phyloP scores from a whole-genome alignment of 1,284 basidiomycete genomes.

The Tilletia indica region DNA sequence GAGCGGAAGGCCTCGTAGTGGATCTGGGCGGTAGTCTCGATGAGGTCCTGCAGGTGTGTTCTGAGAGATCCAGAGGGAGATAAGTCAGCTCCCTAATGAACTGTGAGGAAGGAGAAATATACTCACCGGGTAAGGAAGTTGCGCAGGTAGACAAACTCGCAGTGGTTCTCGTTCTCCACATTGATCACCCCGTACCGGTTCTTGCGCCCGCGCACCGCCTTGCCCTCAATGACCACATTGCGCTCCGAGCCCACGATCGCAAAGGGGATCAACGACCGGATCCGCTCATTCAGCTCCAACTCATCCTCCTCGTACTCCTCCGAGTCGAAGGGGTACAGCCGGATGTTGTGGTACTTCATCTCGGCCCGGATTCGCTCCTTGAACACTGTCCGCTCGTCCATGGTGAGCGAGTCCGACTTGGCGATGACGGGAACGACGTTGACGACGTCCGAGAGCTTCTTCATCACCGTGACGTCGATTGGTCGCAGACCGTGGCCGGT shows the following conservation, averaged over 20 bases:
- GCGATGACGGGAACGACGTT: slow-evolving; percentile 99
- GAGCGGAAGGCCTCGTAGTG: slow-evolving; percentile 99
- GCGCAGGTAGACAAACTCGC: slow-evolving; percentile 94
- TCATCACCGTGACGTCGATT: slow-evolving; percentile 97
- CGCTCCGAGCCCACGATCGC: slow-evolving; percentile 93
- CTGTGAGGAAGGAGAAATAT: slow-evolving; percentile 26
- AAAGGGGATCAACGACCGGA: slow-evolving; percentile 92
- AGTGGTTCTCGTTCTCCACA: slow-evolving; percentile 86
- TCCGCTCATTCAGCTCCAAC: slow-evolving; percentile 81
- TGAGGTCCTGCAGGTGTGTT: slow-evolving; percentile 95
- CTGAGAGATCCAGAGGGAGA: slow-evolving; percentile 49
- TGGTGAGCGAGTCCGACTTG: slow-evolving; percentile 91
- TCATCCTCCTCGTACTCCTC: slow-evolving; percentile 92
- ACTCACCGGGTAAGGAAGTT: slow-evolving; percentile 78
- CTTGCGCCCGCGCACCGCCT: slow-evolving; percentile 89
- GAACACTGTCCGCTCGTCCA: slow-evolving; percentile 88
- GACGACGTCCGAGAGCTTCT: slow-evolving; percentile 96
- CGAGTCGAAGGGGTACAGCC: slow-evolving; percentile 92
- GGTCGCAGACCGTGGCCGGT: slow-evolving; percentile 51
- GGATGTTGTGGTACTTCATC: slow-evolving; percentile 86
- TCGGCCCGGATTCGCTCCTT: slow-evolving; percentile 94
- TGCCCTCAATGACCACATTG: slow-evolving; percentile 90
- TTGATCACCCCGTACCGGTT: slow-evolving; percentile 98
- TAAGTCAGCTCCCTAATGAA: too few relatives aligned
- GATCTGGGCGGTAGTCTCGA: slow-evolving; percentile 97